Conservation (phyloP, 1,284 basidiomycete genomes). For the Trichosporon inkin region DNA sequence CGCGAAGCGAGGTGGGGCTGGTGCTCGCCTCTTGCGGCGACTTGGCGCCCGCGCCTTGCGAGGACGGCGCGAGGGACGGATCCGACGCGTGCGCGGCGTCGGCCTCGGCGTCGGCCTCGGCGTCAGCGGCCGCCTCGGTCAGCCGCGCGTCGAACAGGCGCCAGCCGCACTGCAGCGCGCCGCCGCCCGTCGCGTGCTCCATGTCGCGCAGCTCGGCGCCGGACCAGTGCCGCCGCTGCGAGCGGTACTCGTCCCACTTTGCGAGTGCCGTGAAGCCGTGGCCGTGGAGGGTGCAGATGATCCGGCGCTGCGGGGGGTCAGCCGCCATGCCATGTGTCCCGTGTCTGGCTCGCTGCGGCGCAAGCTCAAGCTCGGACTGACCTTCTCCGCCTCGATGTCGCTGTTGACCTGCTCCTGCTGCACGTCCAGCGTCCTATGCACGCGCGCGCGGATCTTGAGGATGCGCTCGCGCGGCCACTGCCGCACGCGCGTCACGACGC, state of each 20-base stretch:
- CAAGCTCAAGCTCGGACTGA: no score
- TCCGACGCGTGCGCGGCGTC: neutral
- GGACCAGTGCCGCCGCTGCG: neutral
- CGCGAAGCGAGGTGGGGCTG: no score
- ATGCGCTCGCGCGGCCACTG: neutral
- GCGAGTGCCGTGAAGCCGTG: neutral
- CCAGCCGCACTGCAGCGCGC: neutral
- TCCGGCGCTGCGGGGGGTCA: constrained; percentile 10
- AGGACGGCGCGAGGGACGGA: neutral
- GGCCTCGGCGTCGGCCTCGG: neutral
- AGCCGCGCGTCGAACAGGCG: neutral
- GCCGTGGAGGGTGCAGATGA: constrained; percentile 12
- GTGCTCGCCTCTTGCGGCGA: no score
- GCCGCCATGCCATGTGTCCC: neutral
- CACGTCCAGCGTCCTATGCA: constrained; percentile 4
- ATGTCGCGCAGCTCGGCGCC: constrained; percentile 3
- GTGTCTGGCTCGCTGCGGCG: neutral
- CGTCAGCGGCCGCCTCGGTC: neutral
- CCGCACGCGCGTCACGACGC: neutral
- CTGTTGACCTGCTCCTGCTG: constrained; percentile 11
- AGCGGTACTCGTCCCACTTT: neutral
- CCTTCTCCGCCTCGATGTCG: constrained; percentile 9
- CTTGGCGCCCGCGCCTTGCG: neutral
- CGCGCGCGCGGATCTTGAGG: neutral
- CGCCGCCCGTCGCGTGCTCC: neutral